Base-by-base conservation (phyloP, 495 filamentous ascomycete species). In the Cladorrhinum samala region DNA sequence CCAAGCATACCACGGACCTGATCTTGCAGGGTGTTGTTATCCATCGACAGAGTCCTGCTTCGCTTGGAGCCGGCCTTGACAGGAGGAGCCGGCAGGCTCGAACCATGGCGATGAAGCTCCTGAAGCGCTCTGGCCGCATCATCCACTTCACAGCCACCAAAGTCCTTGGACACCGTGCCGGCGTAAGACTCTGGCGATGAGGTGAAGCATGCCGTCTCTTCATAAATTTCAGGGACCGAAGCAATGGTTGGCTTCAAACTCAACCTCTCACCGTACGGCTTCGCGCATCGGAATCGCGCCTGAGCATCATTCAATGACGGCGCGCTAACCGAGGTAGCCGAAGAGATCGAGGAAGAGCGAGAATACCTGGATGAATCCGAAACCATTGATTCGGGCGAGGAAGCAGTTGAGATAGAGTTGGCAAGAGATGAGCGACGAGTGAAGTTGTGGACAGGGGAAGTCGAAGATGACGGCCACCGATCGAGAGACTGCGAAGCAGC, bases 301-400 rank as follows among this genome's bases (percentile, higher is more conserved):
- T 85, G 84, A 61, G 86, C 80, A 63, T 88, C 88, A 73, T 82
- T 78, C 80, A 78, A 53, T 72, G 79, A 68, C 59, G 83, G 80
- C 79, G 83, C 86, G 76, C 74, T 77, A 58, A 76, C 74, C 47
- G 83, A 87, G 41, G 85, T 83, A 64, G 74, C 83, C 57, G 83
- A 87, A 16, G 84, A 87, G 68, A 86, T 82, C 1, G 85, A 87
- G 58, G 85, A 89, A 36, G 84, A 87, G 52, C 84, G 78, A 58
- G 86, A 89, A 52, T 83, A 79, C 55, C 79, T 82, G 37, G 87
- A 91, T 44, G 76, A 83, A 69, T 94, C 90, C 44, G 88, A 93
- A 20, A 94, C 73, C 88, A 93, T 91, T 52, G 89, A 94, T 59
- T 95, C 90, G 40, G 90, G 90, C 33, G 89, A 94, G 47, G 89